These are phyloP conservation scores for Fistulina hepatica DNA, from an alignment of 1,284 basidiomycete species.

Conservation along the genomic window DNA sequence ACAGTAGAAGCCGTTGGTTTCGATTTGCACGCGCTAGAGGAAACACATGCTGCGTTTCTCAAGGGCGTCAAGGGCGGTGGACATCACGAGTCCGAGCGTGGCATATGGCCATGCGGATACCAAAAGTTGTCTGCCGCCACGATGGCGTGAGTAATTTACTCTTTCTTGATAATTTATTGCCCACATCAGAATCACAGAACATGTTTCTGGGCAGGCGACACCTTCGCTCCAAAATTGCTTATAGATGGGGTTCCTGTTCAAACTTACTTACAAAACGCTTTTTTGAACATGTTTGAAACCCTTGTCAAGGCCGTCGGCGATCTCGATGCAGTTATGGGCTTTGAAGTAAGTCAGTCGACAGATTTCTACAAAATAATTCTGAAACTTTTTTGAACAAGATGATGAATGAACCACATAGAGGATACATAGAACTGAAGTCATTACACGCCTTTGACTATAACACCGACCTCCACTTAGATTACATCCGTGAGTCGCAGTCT, in stretches of 20 bases:
- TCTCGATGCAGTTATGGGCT: conserved; percentile 77
- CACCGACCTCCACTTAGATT: conserved; percentile 84
- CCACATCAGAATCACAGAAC: conserved; percentile 36
- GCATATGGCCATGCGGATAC: conserved; percentile 86
- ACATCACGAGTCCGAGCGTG: conserved; percentile 60
- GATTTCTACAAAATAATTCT: too few species aligned
- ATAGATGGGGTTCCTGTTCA: conserved; percentile 63
- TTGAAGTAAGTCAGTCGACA: conserved; percentile 50
- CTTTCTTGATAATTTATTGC: conserved; percentile 1
- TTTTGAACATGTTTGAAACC: conserved; percentile 67
- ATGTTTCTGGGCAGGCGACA: conserved; percentile 84
- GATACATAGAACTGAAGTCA: conserved; percentile 77
- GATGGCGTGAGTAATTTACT: conserved; percentile 56
- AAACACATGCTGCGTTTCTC: conserved; percentile 77
- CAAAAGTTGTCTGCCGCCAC: conserved; percentile 82
- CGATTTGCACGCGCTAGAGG: conserved; percentile 64
- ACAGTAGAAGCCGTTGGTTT: conserved; percentile 75
- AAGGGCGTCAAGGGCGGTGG: conserved; percentile 68
- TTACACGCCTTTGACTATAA: conserved; percentile 87
- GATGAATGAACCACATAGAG: conserved; percentile 95
- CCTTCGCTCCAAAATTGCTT: conserved; percentile 67
- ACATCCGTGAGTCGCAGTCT: conserved; percentile 51
- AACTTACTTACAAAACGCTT: conserved; percentile 73
- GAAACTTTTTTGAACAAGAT: conserved; percentile 36
- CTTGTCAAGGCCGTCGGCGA: conserved; percentile 63